phyloP scores from a whole-genome alignment of 2,329 filamentous ascomycete genomes.

The Nigrospora sphaerica region DNA sequence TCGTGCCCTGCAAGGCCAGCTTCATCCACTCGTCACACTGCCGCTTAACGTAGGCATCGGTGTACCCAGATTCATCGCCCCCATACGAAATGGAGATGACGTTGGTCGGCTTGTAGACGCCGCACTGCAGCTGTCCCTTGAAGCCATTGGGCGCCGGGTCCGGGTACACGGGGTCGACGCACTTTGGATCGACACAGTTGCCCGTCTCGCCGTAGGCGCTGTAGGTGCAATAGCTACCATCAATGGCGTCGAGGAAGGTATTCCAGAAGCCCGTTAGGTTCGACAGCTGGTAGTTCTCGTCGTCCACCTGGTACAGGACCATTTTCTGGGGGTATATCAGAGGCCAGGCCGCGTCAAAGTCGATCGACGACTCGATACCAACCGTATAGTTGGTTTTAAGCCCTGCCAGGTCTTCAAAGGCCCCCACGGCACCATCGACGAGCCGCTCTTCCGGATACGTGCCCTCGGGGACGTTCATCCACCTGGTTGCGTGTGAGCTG shows the following conservation, averaged over 20 bases:
- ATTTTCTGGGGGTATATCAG: conserved; percentile 28
- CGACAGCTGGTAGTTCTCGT: conserved; percentile 23
- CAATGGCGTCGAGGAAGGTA: conserved; percentile 9
- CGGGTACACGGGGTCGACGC: conserved; percentile 30
- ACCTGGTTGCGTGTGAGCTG: background rate
- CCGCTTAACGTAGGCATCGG: conserved; percentile 40
- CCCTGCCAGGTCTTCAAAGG: conserved; percentile 7
- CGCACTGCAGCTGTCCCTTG: conserved; percentile 29
- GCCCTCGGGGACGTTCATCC: conserved; percentile 18
- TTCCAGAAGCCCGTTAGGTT: conserved; percentile 2
- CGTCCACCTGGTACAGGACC: conserved; percentile 30
- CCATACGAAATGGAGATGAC: conserved; percentile 49
- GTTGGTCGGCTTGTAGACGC: conserved; percentile 39
- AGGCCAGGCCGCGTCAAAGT: conserved; percentile 35
- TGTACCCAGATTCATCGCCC: conserved; percentile 40
- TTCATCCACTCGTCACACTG: conserved; percentile 42
- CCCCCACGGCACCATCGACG: conserved; percentile 25
- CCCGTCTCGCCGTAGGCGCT: conserved; percentile 15
- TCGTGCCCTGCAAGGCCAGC: conserved; percentile 38
- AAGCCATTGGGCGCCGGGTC: conserved; percentile 36
- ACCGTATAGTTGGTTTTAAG: conserved; percentile 13
- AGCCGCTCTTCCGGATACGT: conserved; percentile 24
- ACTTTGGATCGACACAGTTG: conserved; percentile 10
- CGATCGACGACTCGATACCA: conserved; percentile 19
- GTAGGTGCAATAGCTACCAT: conserved; percentile 15